These are phyloP conservation scores for Blechomonas ayalai DNA, from an alignment of 208 protist genomes.

Conservation along the genomic window DNA sequence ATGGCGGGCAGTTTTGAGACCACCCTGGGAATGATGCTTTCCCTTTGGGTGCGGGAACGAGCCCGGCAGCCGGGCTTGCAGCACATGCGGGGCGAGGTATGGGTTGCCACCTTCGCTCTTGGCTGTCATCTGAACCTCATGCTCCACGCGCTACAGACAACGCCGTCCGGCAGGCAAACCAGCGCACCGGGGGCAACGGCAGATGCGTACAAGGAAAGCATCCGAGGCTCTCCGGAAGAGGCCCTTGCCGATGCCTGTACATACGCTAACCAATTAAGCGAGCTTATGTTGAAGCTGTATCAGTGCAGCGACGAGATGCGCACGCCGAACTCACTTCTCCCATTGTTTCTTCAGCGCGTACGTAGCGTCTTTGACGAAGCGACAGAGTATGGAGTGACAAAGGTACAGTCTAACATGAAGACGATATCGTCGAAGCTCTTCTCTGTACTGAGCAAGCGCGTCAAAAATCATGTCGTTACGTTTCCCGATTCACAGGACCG, in stretches of 20 bases:
- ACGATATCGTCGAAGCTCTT: constrained; percentile 51
- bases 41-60: constrained; percentile 36
- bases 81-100: constrained; percentile 34
- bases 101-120: constrained; percentile 54
- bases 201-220: constrained; percentile 16
- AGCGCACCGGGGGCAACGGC: no score
- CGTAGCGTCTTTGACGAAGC: constrained; percentile 60
- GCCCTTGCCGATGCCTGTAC: constrained; percentile 40
- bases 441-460: constrained; percentile 25
- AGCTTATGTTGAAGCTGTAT: constrained; percentile 24
- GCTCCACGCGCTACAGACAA: constrained; percentile 7
- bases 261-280: constrained; percentile 39
- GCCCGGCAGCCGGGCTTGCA: not conserved
- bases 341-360: constrained; percentile 44
- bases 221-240: constrained; percentile 12
- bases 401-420: constrained; percentile 36
- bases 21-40: constrained; percentile 40
- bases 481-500: not conserved
- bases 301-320: constrained; percentile 14
- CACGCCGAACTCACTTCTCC: constrained; percentile 49
- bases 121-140: constrained; percentile 63
- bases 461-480: constrained; percentile 13
- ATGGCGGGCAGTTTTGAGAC: constrained; percentile 20
- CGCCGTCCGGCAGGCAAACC: not conserved
- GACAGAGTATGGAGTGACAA: constrained; percentile 19